Evolutionary conservation across 139 green algal genomes (phyloP).

Genomic region (Penium margaritaceum): DNA sequence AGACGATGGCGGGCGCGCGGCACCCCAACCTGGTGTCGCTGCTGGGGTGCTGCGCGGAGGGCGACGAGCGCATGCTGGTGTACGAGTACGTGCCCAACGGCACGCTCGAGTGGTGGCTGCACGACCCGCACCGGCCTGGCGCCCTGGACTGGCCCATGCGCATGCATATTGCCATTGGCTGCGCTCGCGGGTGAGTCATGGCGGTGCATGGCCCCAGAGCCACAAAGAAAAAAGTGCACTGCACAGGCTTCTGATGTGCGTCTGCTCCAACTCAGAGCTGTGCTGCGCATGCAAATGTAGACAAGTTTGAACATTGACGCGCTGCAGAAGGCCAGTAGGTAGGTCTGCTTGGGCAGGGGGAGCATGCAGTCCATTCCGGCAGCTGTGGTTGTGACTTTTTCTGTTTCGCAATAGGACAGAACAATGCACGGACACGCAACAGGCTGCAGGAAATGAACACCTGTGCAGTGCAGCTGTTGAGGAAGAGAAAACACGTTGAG

Average conservation of each 20-base stretch:
- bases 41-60: constrained; percentile 35
- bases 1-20: background rate
- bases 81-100: constrained; percentile 42
- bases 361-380: too few species aligned
- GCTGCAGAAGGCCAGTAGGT: background rate
- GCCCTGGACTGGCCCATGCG: constrained; percentile 25
- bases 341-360: too few species aligned
- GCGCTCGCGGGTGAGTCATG: constrained; percentile 18
- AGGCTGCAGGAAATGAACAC: too few species aligned
- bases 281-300: background rate
- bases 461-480: too few species aligned
- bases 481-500: too few species aligned
- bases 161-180: constrained; percentile 26
- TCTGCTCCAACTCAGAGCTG: background rate
- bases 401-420: too few species aligned
- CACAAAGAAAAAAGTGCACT: too few species aligned
- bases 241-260: constrained; percentile 39
- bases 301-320: background rate
- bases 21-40: constrained; percentile 32
- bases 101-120: constrained; percentile 24
- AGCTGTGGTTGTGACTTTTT: background rate
- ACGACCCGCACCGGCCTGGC: background rate
- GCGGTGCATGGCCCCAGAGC: background rate
- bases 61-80: constrained; percentile 30
- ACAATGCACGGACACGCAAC: too few species aligned